Evolutionary conservation across 495 filamentous ascomycete genomes (phyloP).

Genomic region (Lophiostoma macrostomum): DNA sequence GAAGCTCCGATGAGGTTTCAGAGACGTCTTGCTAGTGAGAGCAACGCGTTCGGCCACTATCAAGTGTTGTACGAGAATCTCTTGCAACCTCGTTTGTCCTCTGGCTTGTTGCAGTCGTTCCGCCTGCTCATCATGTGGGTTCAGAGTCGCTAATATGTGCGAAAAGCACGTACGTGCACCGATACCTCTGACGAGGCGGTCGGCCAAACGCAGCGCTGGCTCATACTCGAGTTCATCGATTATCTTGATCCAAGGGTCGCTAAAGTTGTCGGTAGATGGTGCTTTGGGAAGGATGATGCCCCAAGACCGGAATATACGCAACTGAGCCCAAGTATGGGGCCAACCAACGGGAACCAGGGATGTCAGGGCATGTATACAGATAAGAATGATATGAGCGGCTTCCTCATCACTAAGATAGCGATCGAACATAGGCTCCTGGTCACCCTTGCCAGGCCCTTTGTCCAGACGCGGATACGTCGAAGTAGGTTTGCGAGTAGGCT

Average conservation of each 20-base stretch:
- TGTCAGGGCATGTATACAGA: constrained; percentile 57
- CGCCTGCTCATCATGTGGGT: background rate
- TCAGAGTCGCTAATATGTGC: constrained; percentile 48
- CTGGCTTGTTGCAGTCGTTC: background rate
- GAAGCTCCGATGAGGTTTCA: constrained; percentile 5
- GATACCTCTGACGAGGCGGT: constrained; percentile 54
- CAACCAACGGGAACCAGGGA: constrained; percentile 50
- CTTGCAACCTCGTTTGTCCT: background rate
- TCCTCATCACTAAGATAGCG: constrained; percentile 51
- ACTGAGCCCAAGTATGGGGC: constrained; percentile 48
- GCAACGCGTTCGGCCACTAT: constrained; percentile 18
- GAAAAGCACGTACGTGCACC: constrained; percentile 51
- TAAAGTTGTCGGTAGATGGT: constrained; percentile 9
- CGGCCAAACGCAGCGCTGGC: constrained; percentile 54
- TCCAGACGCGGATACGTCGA: background rate
- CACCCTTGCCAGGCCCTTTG: too few relatives aligned
- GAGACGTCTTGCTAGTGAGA: constrained; percentile 4
- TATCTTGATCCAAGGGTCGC: constrained; percentile 20
- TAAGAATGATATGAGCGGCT: constrained; percentile 54
- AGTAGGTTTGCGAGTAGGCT: constrained; percentile 7
- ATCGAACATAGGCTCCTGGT: background rate
- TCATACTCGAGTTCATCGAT: constrained; percentile 62
- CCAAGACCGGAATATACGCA: constrained; percentile 51
- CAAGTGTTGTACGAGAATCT: constrained; percentile 22
- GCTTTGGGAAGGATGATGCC: constrained; percentile 45